A percentile compares a stretch with the other conserved stretches of the same genome.
Evolutionary conservation across 441 rosid species (phyloP).

Genomic region (Croton laevigatus): DNA sequence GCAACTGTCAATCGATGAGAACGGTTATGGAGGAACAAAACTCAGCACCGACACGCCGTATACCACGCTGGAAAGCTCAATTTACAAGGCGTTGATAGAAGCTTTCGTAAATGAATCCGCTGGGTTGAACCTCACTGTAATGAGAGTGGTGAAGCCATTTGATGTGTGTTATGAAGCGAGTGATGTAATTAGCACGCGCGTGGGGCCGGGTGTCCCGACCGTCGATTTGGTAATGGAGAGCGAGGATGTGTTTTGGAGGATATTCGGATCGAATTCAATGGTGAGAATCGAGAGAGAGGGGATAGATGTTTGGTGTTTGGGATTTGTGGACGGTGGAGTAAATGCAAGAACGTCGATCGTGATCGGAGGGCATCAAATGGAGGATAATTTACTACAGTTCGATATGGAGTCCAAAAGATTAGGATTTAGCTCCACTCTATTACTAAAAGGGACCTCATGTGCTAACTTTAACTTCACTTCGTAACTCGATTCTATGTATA

Average conservation of each 20-base stretch:
- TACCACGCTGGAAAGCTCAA: constrained; percentile 49
- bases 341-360: constrained; percentile 49
- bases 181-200: constrained; percentile 38
- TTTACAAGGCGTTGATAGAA: constrained; percentile 38
- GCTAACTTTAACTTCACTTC: constrained; percentile 13
- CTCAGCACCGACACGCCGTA: constrained; percentile 62
- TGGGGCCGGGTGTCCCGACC: constrained; percentile 59
- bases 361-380: constrained; percentile 61
- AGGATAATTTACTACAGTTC: constrained; percentile 23
- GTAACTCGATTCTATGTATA: too few relatives aligned
- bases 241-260: constrained; percentile 50
- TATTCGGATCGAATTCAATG: constrained; percentile 67
- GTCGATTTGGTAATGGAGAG: constrained; percentile 49
- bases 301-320: constrained; percentile 47
- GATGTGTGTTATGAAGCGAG: constrained; percentile 47
- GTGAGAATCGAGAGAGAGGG: constrained; percentile 40
- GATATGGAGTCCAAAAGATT: constrained; percentile 15
- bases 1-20: constrained; percentile 33
- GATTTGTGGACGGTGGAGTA: constrained; percentile 61
- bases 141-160: constrained; percentile 39
- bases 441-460: constrained; percentile 15
- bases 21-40: constrained; percentile 63
- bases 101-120: constrained; percentile 37
- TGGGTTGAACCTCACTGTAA: constrained; percentile 39
- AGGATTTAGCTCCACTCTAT: constrained; percentile 21